phyloP scores from a whole-genome alignment of 176 grass and related monocot genomes.

The Carex parvula region DNA sequence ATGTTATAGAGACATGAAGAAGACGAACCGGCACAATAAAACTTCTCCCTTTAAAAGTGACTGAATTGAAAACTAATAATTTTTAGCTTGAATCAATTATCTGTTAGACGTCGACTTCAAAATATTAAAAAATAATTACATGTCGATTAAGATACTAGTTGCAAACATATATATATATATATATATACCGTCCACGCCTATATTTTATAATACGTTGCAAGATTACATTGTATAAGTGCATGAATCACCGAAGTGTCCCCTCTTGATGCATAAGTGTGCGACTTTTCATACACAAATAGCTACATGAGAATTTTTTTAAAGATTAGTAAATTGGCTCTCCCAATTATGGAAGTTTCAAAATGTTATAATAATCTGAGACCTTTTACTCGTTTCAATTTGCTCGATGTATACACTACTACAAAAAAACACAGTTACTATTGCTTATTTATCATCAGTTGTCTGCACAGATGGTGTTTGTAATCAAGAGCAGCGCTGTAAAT shows the following conservation, averaged over 20 bases:
- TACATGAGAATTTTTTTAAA: not conserved
- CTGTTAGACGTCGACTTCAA: not conserved
- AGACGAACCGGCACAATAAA: not conserved
- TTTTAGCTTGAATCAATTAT: not conserved
- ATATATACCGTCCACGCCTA: not conserved
- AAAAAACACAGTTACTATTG: too few species aligned
- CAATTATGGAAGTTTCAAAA: not conserved
- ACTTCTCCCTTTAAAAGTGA: not conserved
- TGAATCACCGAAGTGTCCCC: not conserved
- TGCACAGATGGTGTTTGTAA: too few species aligned
- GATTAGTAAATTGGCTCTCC: not conserved
- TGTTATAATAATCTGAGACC: not conserved
- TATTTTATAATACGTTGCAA: not conserved
- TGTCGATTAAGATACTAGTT: not conserved
- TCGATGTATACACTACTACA: too few species aligned
- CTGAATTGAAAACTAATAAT: not conserved
- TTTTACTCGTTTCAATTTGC: not conserved
- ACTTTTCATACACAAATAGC: not conserved
- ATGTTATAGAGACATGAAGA: not conserved
- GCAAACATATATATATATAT: not conserved
- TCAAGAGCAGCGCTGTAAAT: too few species aligned
- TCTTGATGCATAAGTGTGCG: not conserved
- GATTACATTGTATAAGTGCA: not conserved
- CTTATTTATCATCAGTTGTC: too few species aligned
- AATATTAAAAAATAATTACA: not conserved